Evolutionary conservation across 345 rosid genomes (phyloP), one percentile per base, ranked within the genome.

Genomic region (Lepidium africanum): DNA sequence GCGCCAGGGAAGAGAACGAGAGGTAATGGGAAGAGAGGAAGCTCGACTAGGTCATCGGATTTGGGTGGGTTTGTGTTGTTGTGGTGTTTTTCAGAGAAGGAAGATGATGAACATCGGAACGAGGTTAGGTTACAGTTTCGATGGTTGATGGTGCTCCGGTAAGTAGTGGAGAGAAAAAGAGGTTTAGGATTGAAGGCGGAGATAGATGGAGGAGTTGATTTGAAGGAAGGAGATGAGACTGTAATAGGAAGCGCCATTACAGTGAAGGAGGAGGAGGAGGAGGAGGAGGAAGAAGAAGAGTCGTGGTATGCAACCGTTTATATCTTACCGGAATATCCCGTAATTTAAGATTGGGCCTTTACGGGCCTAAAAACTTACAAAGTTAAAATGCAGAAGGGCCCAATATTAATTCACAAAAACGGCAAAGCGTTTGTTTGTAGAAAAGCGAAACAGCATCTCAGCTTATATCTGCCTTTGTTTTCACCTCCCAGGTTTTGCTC

Each of bases 1-100:
- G 98, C 93, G 10, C 97, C 98, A 5, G 98, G 98, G 85, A 90
- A 93, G 75, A 87, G 91, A 9, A 93, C 98, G 10, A 90, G 82
- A 0, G 96, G 92, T 19, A 93, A 84, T n/a, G 98, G 98, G 71
- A 93, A 93, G 8, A 88, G 82, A 15, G 98, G 98, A 3, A 93
- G 87, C 77, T 90, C 97, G 2, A 82, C 85, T 33, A 80, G 80
- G 76, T 93, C 94, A 75, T 78, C 77, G 2, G 96, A 69, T 43
- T 77, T 82, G 0, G 88, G 76, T 0, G 85, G 81, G 38, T 80
- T 81, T 0, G 81, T 66, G 64, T 70, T 66, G 64, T 70, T 71
- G 46, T 58, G 69, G 65, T 66, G 77, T 30, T 66, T 66, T 60
- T 61, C 69, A 7, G 80, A 71, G 73, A 65, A 67, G 4, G 80